These are phyloP conservation scores for Eucalyptus decipiens DNA, from an alignment of 345 rosid species.

Conservation along the genomic window DNA sequence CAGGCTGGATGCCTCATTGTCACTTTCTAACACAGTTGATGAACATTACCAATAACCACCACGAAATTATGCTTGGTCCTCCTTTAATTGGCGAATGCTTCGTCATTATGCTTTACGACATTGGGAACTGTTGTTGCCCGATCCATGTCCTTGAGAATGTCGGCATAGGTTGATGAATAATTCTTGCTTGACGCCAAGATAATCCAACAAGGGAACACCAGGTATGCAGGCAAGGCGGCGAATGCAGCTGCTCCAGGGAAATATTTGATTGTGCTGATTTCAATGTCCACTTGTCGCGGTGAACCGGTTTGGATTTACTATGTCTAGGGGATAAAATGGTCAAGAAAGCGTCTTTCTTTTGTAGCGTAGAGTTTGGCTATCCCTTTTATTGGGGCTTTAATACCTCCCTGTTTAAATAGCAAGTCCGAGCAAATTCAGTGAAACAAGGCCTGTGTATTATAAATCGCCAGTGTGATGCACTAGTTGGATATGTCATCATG, in stretches of 20 bases:
- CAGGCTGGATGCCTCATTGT: neutral
- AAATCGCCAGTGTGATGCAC: neutral
- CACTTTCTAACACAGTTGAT: neutral
- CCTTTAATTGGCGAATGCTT: neutral
- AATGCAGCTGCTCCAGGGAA: neutral
- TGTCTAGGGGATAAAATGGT: neutral
- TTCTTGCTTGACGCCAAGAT: neutral
- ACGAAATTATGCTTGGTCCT: neutral
- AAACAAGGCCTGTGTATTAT: neutral
- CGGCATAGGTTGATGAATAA: neutral
- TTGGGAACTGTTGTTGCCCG: neutral
- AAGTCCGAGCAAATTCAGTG: neutral
- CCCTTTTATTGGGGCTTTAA: neutral
- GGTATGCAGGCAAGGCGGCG: neutral
- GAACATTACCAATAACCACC: neutral
- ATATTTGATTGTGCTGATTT: neutral
- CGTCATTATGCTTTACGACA: neutral
- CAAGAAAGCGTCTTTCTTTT: neutral
- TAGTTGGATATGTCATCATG: neutral
- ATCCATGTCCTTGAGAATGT: neutral
- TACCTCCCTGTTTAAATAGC: neutral
- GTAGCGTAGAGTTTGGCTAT: neutral
- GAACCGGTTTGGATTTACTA: neutral
- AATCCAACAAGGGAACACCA: neutral
- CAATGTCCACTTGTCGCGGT: neutral